A percentile compares a stretch with the other conserved stretches of the same genome.
These are phyloP conservation scores for Artomyces pyxidatus DNA, from an alignment of 768 basidiomycete species.

Conservation along the genomic window DNA sequence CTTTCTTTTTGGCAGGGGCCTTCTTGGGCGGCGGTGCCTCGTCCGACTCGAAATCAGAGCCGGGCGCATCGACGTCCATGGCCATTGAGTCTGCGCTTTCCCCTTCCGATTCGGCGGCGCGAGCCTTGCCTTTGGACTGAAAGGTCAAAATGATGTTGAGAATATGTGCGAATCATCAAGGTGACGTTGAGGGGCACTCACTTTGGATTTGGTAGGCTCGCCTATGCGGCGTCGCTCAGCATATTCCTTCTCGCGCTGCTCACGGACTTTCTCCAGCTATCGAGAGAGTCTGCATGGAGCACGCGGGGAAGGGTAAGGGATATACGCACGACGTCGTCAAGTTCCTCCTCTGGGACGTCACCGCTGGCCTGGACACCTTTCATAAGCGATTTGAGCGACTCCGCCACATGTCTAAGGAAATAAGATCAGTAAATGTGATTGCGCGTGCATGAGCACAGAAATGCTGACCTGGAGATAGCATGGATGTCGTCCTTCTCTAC, in stretches of 20 bases:
- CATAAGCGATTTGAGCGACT: conserved; percentile 52
- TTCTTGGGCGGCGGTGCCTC: conserved; percentile 20
- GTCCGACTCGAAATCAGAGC: conserved; percentile 18
- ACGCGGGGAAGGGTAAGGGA: neutral
- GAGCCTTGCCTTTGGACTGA: conserved; percentile 44
- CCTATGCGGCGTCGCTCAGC: conserved; percentile 35
- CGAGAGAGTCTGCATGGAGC: neutral
- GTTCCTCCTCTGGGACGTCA: conserved; percentile 61
- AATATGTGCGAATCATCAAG: neutral
- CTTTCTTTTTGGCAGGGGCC: conserved; percentile 24
- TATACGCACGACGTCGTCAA: conserved; percentile 60
- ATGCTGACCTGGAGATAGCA: conserved; percentile 76
- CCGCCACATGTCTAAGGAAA: conserved; percentile 51
- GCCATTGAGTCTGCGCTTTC: conserved; percentile 61
- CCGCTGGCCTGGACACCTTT: conserved; percentile 59
- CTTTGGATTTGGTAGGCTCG: neutral
- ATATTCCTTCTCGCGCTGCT: conserved; percentile 59
- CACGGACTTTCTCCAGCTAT: conserved; percentile 64
- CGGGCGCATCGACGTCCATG: conserved; percentile 54
- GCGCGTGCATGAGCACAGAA: neutral
- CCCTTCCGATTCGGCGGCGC: conserved; percentile 44
- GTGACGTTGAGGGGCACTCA: neutral
- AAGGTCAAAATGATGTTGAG: neutral
- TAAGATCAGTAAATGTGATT: neutral
- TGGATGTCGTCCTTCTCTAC: conserved; percentile 97